Evolutionary conservation across 805 yeast species (phyloP), one percentile per base, ranked within the genome.

Genomic region (Cyberlindnera nakhonratchasimensis): DNA sequence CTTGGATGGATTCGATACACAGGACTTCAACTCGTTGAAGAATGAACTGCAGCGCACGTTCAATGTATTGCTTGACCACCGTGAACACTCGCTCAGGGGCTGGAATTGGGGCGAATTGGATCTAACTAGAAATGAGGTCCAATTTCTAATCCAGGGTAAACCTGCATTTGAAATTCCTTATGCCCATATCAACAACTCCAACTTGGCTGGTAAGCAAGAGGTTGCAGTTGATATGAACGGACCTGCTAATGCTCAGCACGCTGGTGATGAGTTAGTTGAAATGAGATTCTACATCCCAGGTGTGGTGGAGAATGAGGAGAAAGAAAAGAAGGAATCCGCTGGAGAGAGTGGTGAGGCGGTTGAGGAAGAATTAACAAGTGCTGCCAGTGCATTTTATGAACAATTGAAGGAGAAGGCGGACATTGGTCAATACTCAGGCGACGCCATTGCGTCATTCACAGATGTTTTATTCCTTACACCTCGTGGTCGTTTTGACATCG

Each of bases 81-180:
- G 74, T 55, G 98, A 91, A 56, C 99, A 93, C 65, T 85, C 96
- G 5, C 69, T 93, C 51, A 79, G 96, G 67, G 99, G 99, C 24
- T 93, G 99, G 99, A 93, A 93, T 65, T 93, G 99, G 99, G 99
- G 99, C 41, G 80, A 83, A 50, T 74, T 91, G 13, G 96, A 90
- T 61, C 77, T 93, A 60, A 96, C 95, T 17, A 78, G 96, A 62
- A 86, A 88, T 54, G 99, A 93, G 63, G 70, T 93, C 62, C 78
- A 87, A 22, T 90, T 93, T 65, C 79, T 81, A 44, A 81, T 90
- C 18, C 86, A 86, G 58, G 88, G 88, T 53, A 82, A 86, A 56
- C 98, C 99, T 3, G 78, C 83, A 11, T 91, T 91, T 62, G 99
- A 93, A 66, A 67, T 93, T 33, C 96, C 98, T 3, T 93, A 89